Percentiles rank a stretch among this genome's conserved stretches.
phyloP scores from a whole-genome alignment of 2,329 filamentous ascomycete species.

The Drechslera avenae region DNA sequence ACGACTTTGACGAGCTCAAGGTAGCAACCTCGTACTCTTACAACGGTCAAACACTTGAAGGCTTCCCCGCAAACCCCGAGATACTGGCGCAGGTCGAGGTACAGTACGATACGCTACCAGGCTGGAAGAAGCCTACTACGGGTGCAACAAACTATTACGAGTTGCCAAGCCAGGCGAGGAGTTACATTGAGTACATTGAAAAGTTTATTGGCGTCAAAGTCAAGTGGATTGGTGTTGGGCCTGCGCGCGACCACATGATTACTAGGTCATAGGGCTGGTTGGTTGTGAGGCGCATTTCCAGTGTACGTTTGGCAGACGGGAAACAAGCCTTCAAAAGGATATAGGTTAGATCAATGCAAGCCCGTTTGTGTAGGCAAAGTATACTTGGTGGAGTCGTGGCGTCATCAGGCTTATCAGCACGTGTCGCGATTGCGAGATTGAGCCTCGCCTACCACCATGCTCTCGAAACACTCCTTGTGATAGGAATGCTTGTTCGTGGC shows the following conservation, averaged over 20 bases:
- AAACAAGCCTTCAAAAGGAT: conserved; percentile 6
- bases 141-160: conserved; percentile 65
- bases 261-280: conserved; percentile 47
- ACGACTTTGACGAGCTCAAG: conserved; percentile 76
- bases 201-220: conserved; percentile 66
- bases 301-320: background rate
- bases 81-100: conserved; percentile 65
- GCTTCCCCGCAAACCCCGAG: conserved; percentile 68
- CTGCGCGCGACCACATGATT: conserved; percentile 69
- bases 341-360: conserved; percentile 9
- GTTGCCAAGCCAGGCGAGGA: conserved; percentile 66
- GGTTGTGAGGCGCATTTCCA: background rate
- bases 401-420: background rate
- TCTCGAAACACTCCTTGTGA: background rate
- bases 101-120: conserved; percentile 69
- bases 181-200: conserved; percentile 72
- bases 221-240: conserved; percentile 70
- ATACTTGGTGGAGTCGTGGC: no score
- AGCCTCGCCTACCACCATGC: background rate
- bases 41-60: conserved; percentile 61
- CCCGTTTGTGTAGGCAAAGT: background rate
- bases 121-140: conserved; percentile 71
- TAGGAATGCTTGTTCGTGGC: background rate
- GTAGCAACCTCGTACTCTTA: conserved; percentile 72
- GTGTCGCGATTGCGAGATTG: background rate